Base-by-base conservation (phyloP, 1,139 yeast genomes). In the Debaryomycetaceae sp. region DNA sequence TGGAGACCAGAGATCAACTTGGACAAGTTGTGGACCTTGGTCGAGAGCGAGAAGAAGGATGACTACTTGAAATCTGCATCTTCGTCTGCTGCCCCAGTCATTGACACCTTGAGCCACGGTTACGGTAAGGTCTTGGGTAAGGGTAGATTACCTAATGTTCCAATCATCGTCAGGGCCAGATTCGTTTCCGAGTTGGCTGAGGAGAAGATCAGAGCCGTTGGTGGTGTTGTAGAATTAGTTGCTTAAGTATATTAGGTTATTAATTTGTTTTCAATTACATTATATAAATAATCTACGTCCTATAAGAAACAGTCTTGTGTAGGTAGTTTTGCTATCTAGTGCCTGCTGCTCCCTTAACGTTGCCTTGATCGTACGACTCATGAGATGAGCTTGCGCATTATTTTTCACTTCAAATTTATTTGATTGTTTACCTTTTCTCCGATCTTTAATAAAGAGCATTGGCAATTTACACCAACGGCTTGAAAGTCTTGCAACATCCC, bases 61-160 rank as follows among this genome's bases (percentile, higher is more conserved):
- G 89, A 88, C 77, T 87, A 87, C 87, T 78, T 93, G 70, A 79
- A 89, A 72, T 76, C 87, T 57, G 78, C 97, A 57, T 81, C 95
- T 61, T 75, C 88, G 63, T 81, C 91, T 61, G 84, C 96, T 75
- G 99, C 98, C 68, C 96, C 98, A 76, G 97, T 93, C 71, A 93
- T 93, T 69, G 99, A 93, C 84, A 93, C 99, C 69, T 86, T 93
- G 77, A 98, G 98, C 73, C 87, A 86, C 77, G 99, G 99, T 76
- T 95, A 87, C 95, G 98, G 98, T 79, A 93, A 93, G 84, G 97
- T 95, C 69, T 89, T 95, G 72, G 99, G 97, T 79, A 93, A 93
- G 85, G 99, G 99, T 78, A 83, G 87, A 78, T 81, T 95, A 68
- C 99, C 99, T 77, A 70, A 87, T 65, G 97, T 90, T 65, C 99